These are phyloP conservation scores for Tetradesmus obliquus DNA, from an alignment of 139 green algal species.

Conservation along the genomic window DNA sequence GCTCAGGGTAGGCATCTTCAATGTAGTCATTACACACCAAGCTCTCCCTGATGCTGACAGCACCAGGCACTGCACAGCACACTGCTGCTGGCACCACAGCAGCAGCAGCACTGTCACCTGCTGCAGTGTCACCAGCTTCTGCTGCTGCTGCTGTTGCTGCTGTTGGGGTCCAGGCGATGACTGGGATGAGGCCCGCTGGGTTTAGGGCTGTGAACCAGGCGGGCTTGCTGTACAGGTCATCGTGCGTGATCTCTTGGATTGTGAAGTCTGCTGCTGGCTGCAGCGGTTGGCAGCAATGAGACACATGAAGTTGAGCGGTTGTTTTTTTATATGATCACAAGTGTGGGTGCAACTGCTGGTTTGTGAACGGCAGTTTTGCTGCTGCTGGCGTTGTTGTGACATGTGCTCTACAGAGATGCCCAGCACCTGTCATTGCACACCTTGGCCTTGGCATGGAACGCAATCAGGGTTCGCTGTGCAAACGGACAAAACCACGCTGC, in stretches of 20 bases:
- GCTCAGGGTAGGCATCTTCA: constrained; percentile 25
- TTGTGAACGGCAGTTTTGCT: not conserved
- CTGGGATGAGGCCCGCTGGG: constrained; percentile 34
- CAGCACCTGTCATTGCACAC: not conserved
- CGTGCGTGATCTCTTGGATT: constrained; percentile 18
- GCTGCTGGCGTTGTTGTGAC: not conserved
- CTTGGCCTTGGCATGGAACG: constrained; percentile 16
- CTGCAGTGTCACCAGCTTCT: not conserved
- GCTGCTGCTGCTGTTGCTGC: constrained; percentile 19
- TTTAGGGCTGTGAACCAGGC: constrained; percentile 44
- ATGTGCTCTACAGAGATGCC: not conserved
- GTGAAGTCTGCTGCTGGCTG: not conserved
- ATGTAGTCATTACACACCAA: constrained; percentile 29
- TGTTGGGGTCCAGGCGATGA: constrained; percentile 17
- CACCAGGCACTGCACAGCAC: not conserved
- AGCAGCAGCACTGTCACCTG: not conserved
- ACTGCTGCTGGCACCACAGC: not conserved
- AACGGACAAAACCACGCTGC: constrained; percentile 43
- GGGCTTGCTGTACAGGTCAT: constrained; percentile 43
- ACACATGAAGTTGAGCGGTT: no score
- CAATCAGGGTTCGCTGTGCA: constrained; percentile 40
- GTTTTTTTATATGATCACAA: no score
- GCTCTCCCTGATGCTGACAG: constrained; percentile 12
- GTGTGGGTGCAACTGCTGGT: not conserved
- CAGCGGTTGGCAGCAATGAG: not conserved